Evolutionary conservation across 306 rosid species (phyloP), one percentile per base, ranked within the genome.

Genomic region (Pueraria montana): DNA sequence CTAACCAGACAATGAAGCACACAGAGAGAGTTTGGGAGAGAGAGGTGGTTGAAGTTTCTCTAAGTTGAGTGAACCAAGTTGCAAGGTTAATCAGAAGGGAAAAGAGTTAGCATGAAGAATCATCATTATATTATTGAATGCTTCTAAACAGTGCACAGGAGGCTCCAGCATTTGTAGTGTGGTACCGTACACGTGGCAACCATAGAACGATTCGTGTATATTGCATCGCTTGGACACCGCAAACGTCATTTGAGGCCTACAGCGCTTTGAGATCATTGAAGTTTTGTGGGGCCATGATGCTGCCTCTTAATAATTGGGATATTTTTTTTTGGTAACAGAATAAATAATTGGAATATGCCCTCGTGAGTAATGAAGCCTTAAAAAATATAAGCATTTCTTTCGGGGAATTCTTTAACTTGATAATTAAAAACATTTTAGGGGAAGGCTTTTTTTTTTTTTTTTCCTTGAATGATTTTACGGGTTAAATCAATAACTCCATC

Each of bases 161-260:
- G 64, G 6, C 2, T 52, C 73, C 34, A 65, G 34, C 48, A 38
- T 36, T 68, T 61, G 38, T 74, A 23, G 61, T 50, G 49, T 21
- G 21, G 64, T 59, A n/a, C 12, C 48, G 34, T 81, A 75, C 88
- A 85, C 85, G 26, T 78, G 91, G 80, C 83, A 82, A 65, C 55
- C 52, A 32, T 34, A 45, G 78, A 76, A 45, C 68, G 78, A 83
- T 68, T 43, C 32, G 27, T 18, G 46, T 58, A 40, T 24, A 12
- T 6, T 32, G 30, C 74, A 68, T 68, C 13, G 61, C 78, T 17
- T 45, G 36, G 72, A 45, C 82, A 80, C 87, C 85, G 68, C 79
- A 68, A 38, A 80, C 5, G n/a, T 17, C 23, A 17, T 46, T 56
- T 30, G 87, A 46, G 84, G 84, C 81, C 56, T 56, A 12, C 16